Base-by-base conservation (phyloP, 1,284 basidiomycete genomes). In the Trichosporon ovoides region DNA sequence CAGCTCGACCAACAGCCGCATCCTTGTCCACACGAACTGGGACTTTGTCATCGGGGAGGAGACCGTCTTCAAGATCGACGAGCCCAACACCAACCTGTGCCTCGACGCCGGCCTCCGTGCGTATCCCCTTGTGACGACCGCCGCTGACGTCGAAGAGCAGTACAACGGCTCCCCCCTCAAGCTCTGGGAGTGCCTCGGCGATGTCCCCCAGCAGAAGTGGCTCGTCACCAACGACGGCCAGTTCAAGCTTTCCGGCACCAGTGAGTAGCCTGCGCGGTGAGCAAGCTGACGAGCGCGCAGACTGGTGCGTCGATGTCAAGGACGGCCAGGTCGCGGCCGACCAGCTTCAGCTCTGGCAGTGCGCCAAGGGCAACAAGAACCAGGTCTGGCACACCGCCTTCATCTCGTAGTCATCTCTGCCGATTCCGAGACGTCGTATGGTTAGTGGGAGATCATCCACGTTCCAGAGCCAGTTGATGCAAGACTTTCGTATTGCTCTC, bases 301-400 rank as follows among this genome's bases (percentile, higher is more conserved):
- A 48, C 53, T 48, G 36, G 33, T 66, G 64, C 52, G 53, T 67
- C 51, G 66, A 65, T 43, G 55, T 67, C 36, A 64, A 61, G 14
- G 59, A 67, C 50, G 56, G 53, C 38, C 55, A 57, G 53, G 48
- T 57, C 35, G 38, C 53, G 53, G 46, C 59, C 38, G 53, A 54
- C 7, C 38, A 37, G 34, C 55, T 62, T 18, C 66, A 68, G 58
- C 54, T 62, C 33, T 66, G 62, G 62, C 43, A 59, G 35, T 66
- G 65, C 48, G 34, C 40, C 43, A 59, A 56, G 9, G 58, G 53
- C 31, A 63, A 66, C 56, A 40, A 53, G 34, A 63, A 68, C 52
- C 66, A 68, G 59, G 38, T 55, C 18, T 54, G 56, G 57, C 38
- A 53, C 38, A 48, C 43, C 13, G 43, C 28, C 24, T 48, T 48